Base-by-base conservation (phyloP, 2,329 filamentous ascomycete species). In the Colletotrichum nymphaeae region DNA sequence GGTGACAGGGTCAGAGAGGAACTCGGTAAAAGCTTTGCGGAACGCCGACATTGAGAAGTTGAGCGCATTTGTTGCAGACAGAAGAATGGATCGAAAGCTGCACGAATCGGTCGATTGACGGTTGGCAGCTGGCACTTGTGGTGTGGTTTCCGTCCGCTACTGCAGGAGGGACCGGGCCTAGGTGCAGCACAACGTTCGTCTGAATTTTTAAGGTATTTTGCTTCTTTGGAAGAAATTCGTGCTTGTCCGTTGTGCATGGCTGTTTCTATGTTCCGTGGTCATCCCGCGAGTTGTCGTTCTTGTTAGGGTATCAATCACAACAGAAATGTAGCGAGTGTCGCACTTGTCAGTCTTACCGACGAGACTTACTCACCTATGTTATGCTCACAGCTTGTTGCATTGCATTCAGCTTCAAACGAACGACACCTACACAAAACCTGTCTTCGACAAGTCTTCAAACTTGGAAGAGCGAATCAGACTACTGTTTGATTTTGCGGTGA, bases 181-280 rank as follows among this genome's bases (percentile, higher is more conserved):
- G 68, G 26, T 68, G 72, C 68, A 68, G 69, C 28, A 55, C 63
- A 73, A 26, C 26, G 70, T 63, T 72, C 68, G 63, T 74, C 72
- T 68, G 52, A 74, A 63, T 7, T 46, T 46, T 63, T 63, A 53
- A 30, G 32, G 26, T 67, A 53, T 60, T 52, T 37, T 67, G 22
- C 22, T 26, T 55, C 26, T 5, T 53, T 67, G 11, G 14, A 30
- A 37, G 24, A n/a, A 4, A 8, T 30, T 30, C 32, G 16, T 58
- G 28, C 35, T 24, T 32, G 14, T 12, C 22, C 14, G 11, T 42
- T 30, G 19, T 42, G 53, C 16, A 42, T 60, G 42, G 24, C 57
- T 49, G 66, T 26, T 30, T 5, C 32, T 5, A 35, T 30, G 30
- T 63, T 32, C 46, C 42, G n/a, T 49, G 8, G 7, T 7, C 8